Conservation (phyloP, 2,329 filamentous ascomycete species). For the Xylaria sp. region DNA sequence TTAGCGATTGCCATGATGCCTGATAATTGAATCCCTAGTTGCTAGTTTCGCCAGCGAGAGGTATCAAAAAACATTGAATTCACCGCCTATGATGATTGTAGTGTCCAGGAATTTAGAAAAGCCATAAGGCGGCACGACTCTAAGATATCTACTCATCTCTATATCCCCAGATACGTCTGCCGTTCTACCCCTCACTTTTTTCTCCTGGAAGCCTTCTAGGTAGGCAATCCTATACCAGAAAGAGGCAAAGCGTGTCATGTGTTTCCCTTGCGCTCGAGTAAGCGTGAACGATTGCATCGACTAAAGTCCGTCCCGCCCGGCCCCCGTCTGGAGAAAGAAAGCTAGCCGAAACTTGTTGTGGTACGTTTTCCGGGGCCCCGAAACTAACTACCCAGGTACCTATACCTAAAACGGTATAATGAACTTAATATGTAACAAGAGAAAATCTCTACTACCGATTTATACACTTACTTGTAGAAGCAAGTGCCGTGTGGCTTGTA, state of each 20-base stretch:
- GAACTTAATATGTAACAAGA: background rate
- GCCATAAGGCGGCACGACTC: background rate
- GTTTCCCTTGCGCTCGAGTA: background rate
- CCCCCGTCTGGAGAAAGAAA: background rate
- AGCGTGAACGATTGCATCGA: background rate
- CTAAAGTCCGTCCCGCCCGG: background rate
- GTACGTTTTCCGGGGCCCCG: background rate
- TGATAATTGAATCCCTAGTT: background rate
- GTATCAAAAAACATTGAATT: background rate
- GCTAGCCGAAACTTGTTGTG: background rate
- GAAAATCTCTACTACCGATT: background rate
- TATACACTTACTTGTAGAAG: background rate
- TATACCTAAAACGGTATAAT: background rate
- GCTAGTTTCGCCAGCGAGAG: background rate
- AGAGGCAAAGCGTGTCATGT: background rate
- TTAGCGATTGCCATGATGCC: slow-evolving; percentile 20
- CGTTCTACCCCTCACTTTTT: background rate
- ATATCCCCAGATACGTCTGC: background rate
- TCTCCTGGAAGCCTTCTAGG: background rate
- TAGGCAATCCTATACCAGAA: background rate
- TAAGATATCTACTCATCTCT: background rate
- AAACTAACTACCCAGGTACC: background rate
- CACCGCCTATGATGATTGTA: background rate
- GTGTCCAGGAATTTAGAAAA: background rate
- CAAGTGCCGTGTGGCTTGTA: background rate